Conservation (phyloP, 257 asterid genomes). For the Przewalskia tangutica region DNA sequence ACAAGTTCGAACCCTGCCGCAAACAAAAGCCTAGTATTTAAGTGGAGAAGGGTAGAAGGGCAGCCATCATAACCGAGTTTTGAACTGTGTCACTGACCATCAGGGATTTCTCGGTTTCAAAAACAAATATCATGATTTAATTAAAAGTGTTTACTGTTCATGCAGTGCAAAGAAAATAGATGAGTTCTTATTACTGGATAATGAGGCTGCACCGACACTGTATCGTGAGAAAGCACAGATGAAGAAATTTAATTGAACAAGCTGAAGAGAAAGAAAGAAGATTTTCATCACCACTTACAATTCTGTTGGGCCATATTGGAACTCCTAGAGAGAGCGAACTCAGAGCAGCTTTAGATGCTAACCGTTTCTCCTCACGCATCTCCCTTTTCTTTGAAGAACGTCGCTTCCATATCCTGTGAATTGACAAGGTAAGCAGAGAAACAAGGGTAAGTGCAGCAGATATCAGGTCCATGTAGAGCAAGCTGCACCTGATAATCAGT, state of each 20-base stretch:
- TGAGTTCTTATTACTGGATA: not conserved
- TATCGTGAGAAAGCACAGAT: not conserved
- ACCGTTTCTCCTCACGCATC: conserved; percentile 56
- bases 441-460: conserved; percentile 8
- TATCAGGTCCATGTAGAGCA: conserved; percentile 4
- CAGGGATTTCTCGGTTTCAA: not conserved
- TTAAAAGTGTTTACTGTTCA: not conserved
- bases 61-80: not conserved
- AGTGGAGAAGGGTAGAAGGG: not conserved
- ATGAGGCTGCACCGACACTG: not conserved
- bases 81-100: not conserved
- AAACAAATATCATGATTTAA: not conserved
- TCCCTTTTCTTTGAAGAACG: conserved; percentile 53
- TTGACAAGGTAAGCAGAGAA: conserved; percentile 4
- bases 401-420: conserved; percentile 79
- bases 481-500: conserved; percentile 59
- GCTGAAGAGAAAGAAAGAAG: conserved; percentile 1
- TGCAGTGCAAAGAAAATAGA: not conserved
- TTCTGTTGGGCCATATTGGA: conserved; percentile 52
- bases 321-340: conserved; percentile 64
- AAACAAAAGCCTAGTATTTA: not conserved
- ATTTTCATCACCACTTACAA: conserved; percentile 31
- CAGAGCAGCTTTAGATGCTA: conserved; percentile 68
- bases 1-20: not conserved
- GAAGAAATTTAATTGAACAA: not conserved